A percentile compares a stretch with the other conserved stretches of the same genome.
These are phyloP conservation scores for Cryphonectria nitschkei DNA, from an alignment of 2,329 filamentous ascomycete genomes.

Conservation along the genomic window DNA sequence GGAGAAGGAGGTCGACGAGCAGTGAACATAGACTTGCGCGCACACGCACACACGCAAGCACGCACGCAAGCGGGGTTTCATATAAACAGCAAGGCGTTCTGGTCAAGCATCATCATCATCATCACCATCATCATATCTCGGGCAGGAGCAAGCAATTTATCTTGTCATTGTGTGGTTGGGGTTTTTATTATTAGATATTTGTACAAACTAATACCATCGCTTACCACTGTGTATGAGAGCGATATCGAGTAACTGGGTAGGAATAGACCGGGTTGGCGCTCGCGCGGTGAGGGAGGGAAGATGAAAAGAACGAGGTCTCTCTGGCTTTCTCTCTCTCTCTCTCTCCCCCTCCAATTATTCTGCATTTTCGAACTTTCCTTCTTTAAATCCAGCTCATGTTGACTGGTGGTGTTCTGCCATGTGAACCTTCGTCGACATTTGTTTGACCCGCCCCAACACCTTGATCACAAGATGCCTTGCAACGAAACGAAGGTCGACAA, in stretches of 20 bases:
- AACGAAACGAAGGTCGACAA: not conserved
- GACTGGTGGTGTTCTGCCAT: no score
- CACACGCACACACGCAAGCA: not conserved
- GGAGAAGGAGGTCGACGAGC: slow-evolving; percentile 43
- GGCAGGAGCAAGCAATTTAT: slow-evolving; percentile 8
- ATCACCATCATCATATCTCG: slow-evolving; percentile 17
- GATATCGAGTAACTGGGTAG: not conserved
- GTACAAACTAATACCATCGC: not conserved
- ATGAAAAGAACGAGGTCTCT: not conserved
- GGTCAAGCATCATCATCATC: slow-evolving; percentile 7
- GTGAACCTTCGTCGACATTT: no score
- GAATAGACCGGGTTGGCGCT: not conserved
- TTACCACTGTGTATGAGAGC: not conserved
- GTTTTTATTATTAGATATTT: not conserved
- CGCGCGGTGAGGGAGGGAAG: not conserved
- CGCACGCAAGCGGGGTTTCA: not conserved
- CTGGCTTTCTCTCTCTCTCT: not conserved
- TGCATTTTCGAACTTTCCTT: not conserved
- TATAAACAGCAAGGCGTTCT: slow-evolving; percentile 5
- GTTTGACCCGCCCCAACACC: no score
- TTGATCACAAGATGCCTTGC: not conserved
- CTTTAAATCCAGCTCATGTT: no score
- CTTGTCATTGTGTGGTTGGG: not conserved
- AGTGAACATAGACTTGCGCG: not conserved
- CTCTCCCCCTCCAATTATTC: not conserved